phyloP scores from a whole-genome alignment of 345 rosid species.

The Eucalyptus leucophloia region DNA sequence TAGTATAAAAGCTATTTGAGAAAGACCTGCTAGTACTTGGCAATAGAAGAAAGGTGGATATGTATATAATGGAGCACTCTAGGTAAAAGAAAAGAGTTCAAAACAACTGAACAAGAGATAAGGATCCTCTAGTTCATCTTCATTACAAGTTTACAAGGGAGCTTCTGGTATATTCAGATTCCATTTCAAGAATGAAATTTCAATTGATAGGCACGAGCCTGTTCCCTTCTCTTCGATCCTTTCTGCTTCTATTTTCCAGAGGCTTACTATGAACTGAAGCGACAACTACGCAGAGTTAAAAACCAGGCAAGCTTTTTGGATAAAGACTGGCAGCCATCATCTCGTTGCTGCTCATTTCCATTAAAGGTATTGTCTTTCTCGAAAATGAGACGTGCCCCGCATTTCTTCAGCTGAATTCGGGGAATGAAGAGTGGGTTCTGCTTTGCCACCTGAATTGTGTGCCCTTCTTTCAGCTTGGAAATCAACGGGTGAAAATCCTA shows the following conservation, averaged over 20 bases:
- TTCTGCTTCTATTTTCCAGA: not conserved
- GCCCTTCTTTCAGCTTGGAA: conserved; percentile 11
- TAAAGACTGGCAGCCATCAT: conserved; percentile 10
- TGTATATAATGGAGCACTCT: not conserved
- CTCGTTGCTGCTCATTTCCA: conserved; percentile 18
- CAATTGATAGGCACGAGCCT: not conserved
- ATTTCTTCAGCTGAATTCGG: conserved; percentile 21
- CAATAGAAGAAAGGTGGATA: not conserved
- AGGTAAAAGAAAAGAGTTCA: not conserved
- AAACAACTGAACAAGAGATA: not conserved
- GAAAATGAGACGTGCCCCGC: conserved; percentile 24
- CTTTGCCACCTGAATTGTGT: conserved; percentile 8
- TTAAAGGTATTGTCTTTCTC: conserved; percentile 27
- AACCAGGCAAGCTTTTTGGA: conserved; percentile 29
- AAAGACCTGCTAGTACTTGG: not conserved
- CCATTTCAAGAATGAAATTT: not conserved
- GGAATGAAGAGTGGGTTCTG: not conserved
- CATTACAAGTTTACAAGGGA: not conserved
- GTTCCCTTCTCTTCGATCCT: not conserved
- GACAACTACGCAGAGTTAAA: not conserved
- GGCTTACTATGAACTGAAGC: not conserved
- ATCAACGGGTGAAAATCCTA: conserved; percentile 14
- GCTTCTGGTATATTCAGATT: not conserved
- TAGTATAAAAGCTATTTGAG: not conserved
- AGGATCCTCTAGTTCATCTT: not conserved